Conservation (phyloP, 257 asterid genomes). For the Petunia axillaris region DNA sequence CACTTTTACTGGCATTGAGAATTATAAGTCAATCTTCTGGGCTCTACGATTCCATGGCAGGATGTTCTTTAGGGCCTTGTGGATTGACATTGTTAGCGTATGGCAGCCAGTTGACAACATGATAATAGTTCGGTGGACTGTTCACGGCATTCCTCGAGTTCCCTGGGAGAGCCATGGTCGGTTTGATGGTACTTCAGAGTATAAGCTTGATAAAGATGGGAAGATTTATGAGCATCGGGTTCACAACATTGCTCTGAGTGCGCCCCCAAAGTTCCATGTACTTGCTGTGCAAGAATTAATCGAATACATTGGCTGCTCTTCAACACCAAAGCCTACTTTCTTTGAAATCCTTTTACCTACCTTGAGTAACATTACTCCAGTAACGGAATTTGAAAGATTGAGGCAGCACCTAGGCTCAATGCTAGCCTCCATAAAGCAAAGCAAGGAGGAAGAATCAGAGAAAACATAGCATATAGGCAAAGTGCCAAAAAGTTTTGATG, state of each 20-base stretch:
- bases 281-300: constrained; percentile 69
- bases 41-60: constrained; percentile 79
- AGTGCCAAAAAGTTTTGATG: background rate
- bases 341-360: constrained; percentile 62
- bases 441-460: constrained; percentile 41
- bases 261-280: constrained; percentile 75
- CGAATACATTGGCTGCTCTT: constrained; percentile 67
- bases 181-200: constrained; percentile 97
- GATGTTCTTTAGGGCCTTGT: constrained; percentile 74
- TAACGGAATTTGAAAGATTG: constrained; percentile 40
- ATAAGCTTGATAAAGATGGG: constrained; percentile 92
- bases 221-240: constrained; percentile 94
- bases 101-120: constrained; percentile 93
- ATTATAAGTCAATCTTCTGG: constrained; percentile 87
- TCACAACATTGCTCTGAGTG: constrained; percentile 83
- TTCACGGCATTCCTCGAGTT: constrained; percentile 82
- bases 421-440: constrained; percentile 34
- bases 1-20: constrained; percentile 76
- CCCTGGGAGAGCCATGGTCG: constrained; percentile 96
- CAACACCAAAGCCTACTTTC: constrained; percentile 91
- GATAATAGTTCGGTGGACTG: constrained; percentile 96
- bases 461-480: constrained; percentile 16
- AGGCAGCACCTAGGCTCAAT: constrained; percentile 51
- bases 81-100: constrained; percentile 89
- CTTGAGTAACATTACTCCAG: constrained; percentile 35